Conservation (phyloP, 352 stramenopile genomes). For the Globisporangium sylvaticum region DNA sequence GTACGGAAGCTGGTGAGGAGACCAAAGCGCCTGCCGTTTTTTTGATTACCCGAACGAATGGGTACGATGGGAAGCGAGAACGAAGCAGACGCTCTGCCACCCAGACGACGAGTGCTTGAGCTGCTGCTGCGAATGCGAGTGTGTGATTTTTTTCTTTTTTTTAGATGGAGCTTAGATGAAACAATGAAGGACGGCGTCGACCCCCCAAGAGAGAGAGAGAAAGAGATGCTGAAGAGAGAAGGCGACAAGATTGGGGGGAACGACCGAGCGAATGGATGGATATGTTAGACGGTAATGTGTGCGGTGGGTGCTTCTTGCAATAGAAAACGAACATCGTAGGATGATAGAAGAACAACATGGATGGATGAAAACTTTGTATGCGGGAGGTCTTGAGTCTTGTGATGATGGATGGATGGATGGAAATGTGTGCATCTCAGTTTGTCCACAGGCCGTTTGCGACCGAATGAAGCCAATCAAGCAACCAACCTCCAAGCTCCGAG, state of each 20-base stretch:
- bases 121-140: background rate
- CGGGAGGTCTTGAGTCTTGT: background rate
- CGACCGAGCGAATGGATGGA: conserved; percentile 27
- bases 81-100: background rate
- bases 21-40: background rate
- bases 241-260: background rate
- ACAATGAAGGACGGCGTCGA: background rate
- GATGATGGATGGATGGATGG: background rate
- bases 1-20: background rate
- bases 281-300: conserved; percentile 44
- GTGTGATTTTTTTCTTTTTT: conserved; percentile 1
- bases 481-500: too few relatives aligned
- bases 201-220: background rate
- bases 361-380: background rate
- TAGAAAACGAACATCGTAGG: conserved; percentile 1
- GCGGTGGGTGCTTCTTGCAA: conserved; percentile 1
- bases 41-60: background rate
- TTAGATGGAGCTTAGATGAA: conserved; percentile 13
- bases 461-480: too few relatives aligned
- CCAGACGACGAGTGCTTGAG: background rate
- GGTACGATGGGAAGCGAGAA: background rate
- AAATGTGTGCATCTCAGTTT: too few relatives aligned
- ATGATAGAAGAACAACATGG: conserved; percentile 7
- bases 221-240: background rate
- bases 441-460: too few relatives aligned